Conservation (phyloP, 768 basidiomycete species). For the Austroboletus eburneus region DNA sequence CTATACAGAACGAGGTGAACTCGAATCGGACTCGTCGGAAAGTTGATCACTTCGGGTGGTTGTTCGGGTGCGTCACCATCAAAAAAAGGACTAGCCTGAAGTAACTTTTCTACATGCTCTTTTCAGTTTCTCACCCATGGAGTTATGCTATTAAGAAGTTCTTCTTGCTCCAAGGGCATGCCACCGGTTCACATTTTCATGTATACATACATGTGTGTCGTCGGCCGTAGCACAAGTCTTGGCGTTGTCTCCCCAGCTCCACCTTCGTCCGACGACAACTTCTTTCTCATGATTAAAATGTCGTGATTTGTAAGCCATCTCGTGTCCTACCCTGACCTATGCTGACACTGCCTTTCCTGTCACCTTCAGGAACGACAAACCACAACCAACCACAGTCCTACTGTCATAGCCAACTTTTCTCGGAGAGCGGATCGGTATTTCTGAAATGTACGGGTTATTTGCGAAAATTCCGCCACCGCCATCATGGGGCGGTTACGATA, state of each 20-base stretch:
- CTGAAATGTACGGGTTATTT: slow-evolving; percentile 2
- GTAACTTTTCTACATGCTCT: background rate
- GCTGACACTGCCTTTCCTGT: slow-evolving; percentile 2
- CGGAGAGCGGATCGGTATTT: background rate
- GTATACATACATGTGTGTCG: too few species aligned
- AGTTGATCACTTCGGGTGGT: background rate
- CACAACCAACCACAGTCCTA: background rate
- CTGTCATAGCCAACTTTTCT: background rate
- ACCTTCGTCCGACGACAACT: background rate
- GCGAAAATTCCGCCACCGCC: background rate
- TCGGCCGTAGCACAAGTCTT: background rate
- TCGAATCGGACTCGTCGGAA: background rate
- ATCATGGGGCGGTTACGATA: background rate
- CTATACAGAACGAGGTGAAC: background rate
- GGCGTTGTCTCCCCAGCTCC: background rate
- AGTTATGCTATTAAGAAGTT: background rate
- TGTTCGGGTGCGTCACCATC: background rate
- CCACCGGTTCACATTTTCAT: too few species aligned
- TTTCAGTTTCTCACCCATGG: background rate
- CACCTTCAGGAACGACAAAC: slow-evolving; percentile 7
- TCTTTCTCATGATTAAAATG: background rate
- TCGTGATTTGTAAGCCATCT: background rate
- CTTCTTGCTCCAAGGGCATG: too few species aligned
- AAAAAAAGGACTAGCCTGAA: background rate
- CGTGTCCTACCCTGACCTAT: background rate